These are phyloP conservation scores for Carex arenaria DNA, from an alignment of 202 grass and related monocot species.

Conservation along the genomic window DNA sequence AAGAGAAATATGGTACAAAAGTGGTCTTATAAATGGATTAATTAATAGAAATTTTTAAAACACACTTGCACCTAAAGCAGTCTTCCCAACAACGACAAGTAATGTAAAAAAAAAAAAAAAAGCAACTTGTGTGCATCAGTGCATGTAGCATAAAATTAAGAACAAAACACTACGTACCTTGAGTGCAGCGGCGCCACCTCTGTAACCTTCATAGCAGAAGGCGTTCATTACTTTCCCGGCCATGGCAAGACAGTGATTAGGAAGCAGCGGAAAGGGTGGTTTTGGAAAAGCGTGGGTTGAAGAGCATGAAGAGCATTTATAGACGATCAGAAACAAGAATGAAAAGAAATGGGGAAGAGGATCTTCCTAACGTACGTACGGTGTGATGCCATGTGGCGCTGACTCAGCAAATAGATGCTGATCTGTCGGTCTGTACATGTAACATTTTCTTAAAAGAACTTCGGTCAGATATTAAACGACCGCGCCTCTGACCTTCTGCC, in stretches of 20 bases:
- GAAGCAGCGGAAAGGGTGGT: background rate
- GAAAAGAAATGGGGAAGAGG: too few relatives aligned
- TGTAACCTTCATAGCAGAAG: constrained; percentile 38
- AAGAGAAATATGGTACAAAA: background rate
- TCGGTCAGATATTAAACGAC: too few relatives aligned
- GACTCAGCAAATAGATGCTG: too few relatives aligned
- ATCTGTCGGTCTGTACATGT: too few relatives aligned
- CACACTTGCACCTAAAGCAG: background rate
- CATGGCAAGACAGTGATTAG: constrained; percentile 1
- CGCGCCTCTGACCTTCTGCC: too few relatives aligned
- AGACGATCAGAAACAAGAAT: too few relatives aligned
- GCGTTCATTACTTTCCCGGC: constrained; percentile 36
- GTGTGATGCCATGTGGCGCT: too few relatives aligned
- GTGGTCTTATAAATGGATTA: too few relatives aligned
- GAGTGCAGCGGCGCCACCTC: constrained; percentile 29
- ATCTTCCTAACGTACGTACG: too few relatives aligned
- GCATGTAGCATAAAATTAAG: background rate
- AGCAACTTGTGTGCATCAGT: background rate
- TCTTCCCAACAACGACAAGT: background rate
- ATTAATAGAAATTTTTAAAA: too few relatives aligned
- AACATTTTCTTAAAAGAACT: too few relatives aligned
- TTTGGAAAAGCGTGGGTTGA: background rate
- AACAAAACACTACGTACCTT: constrained; percentile 29
- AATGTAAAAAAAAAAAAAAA: background rate
- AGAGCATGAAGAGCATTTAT: background rate